Percentiles rank a stretch among this genome's conserved stretches.
Evolutionary conservation across 106 monocot species (phyloP).

Genomic region (Platanthera zijinensis): DNA sequence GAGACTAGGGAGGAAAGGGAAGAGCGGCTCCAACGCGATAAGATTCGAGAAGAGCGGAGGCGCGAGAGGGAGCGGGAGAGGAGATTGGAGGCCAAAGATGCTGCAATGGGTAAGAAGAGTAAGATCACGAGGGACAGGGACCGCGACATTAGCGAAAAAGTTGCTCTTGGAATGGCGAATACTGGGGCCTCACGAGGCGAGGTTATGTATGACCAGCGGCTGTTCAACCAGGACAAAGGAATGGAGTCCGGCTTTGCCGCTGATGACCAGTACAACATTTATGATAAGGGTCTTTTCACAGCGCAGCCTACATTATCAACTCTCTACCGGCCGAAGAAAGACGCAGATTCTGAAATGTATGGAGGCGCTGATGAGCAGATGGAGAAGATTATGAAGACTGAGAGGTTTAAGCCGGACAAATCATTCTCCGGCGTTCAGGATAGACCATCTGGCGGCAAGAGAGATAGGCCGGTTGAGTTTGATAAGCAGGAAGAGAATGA

Average conservation of each 20-base stretch:
- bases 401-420: slow-evolving; percentile 91
- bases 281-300: slow-evolving; percentile 88
- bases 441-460: slow-evolving; percentile 59
- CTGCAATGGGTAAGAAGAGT: slow-evolving; percentile 87
- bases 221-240: slow-evolving; percentile 98
- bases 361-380: slow-evolving; percentile 87
- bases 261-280: slow-evolving; percentile 94
- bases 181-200: slow-evolving; percentile 68
- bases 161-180: slow-evolving; percentile 92
- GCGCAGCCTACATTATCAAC: slow-evolving; percentile 93
- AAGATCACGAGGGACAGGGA: slow-evolving; percentile 86
- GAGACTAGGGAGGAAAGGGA: slow-evolving; percentile 78
- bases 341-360: slow-evolving; percentile 77
- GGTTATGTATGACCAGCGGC: slow-evolving; percentile 91
- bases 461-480: slow-evolving; percentile 89
- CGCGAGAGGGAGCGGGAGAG: slow-evolving; percentile 93
- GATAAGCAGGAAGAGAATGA: slow-evolving; percentile 88
- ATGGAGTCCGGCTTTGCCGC: slow-evolving; percentile 92
- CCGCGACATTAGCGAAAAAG: slow-evolving; percentile 89
- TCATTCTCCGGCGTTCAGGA: slow-evolving; percentile 76
- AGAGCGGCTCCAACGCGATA: slow-evolving; percentile 73
- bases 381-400: slow-evolving; percentile 86
- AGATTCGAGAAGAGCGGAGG: slow-evolving; percentile 77
- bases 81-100: slow-evolving; percentile 78
- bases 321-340: slow-evolving; percentile 84